These are phyloP conservation scores for Colletotrichum simmondsii DNA, from an alignment of 2,329 filamentous ascomycete genomes.

Conservation along the genomic window DNA sequence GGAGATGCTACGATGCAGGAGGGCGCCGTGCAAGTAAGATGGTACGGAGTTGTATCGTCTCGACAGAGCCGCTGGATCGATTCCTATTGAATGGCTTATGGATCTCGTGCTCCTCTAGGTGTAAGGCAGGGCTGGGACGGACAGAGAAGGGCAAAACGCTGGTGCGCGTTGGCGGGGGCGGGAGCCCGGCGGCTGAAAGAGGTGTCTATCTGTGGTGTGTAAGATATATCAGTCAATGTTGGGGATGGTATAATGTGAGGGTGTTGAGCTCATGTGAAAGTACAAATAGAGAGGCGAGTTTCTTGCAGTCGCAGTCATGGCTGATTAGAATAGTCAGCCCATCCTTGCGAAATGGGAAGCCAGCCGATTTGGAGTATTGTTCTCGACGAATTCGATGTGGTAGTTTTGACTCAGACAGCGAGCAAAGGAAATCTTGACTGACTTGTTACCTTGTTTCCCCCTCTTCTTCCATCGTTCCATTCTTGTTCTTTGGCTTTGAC, in stretches of 20 bases:
- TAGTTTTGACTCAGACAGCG: conserved; percentile 10
- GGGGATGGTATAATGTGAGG: not conserved
- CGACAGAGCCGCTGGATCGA: not conserved
- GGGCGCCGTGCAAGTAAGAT: not conserved
- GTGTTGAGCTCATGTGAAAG: not conserved
- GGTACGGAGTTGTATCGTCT: not conserved
- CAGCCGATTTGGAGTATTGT: not conserved
- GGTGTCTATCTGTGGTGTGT: not conserved
- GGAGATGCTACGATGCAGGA: conserved; percentile 4
- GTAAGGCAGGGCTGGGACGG: conserved; percentile 1
- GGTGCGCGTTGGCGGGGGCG: not conserved
- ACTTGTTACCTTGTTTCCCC: conserved; percentile 11
- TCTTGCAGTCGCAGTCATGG: not conserved
- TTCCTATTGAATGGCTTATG: not conserved
- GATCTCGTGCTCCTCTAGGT: not conserved
- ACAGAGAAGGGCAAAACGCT: not conserved
- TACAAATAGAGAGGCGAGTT: not conserved
- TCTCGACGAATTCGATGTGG: not conserved
- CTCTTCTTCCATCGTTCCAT: conserved; percentile 9
- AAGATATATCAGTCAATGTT: not conserved
- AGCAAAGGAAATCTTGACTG: not conserved
- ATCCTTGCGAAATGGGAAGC: not conserved
- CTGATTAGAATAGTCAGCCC: not conserved
- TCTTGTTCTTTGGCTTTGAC: not conserved
- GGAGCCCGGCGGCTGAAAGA: not conserved